These are phyloP conservation scores for Psilocybe cubensis DNA, from an alignment of 768 basidiomycete genomes.

Conservation along the genomic window DNA sequence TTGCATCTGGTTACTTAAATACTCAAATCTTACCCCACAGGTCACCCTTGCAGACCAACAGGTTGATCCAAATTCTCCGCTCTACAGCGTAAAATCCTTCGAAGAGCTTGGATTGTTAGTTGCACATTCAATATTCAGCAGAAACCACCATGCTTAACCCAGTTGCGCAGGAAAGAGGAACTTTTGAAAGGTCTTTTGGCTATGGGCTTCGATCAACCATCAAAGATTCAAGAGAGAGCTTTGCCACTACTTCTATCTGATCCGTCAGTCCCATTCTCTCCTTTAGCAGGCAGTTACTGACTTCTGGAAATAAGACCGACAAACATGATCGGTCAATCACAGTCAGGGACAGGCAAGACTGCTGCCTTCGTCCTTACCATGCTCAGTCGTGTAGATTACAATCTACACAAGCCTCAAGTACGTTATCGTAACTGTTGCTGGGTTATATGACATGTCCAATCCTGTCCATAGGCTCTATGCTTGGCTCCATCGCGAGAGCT, in stretches of 20 bases:
- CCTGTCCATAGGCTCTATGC: conserved; percentile 75
- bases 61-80: conserved; percentile 92
- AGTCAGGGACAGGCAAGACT: conserved; percentile 98
- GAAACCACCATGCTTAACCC: neutral
- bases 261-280: conserved; percentile 56
- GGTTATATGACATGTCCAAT: neutral
- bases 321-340: conserved; percentile 99
- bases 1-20: neutral
- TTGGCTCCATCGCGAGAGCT: conserved; percentile 98
- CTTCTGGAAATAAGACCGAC: conserved; percentile 64
- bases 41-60: conserved; percentile 98
- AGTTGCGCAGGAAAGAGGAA: conserved; percentile 66
- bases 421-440: neutral
- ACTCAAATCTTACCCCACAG: conserved; percentile 38
- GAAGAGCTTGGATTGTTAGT: conserved; percentile 94
- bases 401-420: conserved; percentile 83
- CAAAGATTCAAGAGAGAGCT: conserved; percentile 98
- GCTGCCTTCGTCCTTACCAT: conserved; percentile 98
- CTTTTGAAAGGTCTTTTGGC: conserved; percentile 93
- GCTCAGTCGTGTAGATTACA: conserved; percentile 91
- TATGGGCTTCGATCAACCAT: conserved; percentile 96
- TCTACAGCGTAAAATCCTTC: conserved; percentile 92
- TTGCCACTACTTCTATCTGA: conserved; percentile 87
- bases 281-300: neutral
- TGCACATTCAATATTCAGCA: neutral